Percentiles rank a stretch among this genome's conserved stretches.
phyloP scores from a whole-genome alignment of 768 basidiomycete genomes.

The Mycena albidolilacea region DNA sequence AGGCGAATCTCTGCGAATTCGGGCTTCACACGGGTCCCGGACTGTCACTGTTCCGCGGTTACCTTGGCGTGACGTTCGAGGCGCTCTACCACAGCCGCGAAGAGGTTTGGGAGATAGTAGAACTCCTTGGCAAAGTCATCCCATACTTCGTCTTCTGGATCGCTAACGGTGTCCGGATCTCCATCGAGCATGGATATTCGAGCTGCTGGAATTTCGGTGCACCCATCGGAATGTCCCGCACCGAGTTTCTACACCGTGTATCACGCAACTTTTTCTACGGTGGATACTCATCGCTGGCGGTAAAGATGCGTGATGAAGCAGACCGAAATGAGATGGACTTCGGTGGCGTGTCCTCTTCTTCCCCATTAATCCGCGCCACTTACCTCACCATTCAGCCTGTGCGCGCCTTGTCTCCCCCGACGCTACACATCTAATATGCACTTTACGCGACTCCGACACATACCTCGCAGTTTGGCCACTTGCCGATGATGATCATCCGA shows the following conservation, averaged over 20 bases:
- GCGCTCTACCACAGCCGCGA: too few relatives aligned
- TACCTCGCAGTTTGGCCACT: too few relatives aligned
- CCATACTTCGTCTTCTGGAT: background rate
- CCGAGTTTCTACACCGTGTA: background rate
- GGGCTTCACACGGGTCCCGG: background rate
- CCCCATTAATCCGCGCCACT: too few relatives aligned
- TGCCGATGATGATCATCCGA: too few relatives aligned
- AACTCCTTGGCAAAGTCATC: background rate
- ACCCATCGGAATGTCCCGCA: background rate
- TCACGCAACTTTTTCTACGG: background rate
- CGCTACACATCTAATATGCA: too few relatives aligned
- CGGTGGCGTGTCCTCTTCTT: background rate
- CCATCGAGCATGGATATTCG: background rate
- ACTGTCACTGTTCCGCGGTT: too few relatives aligned
- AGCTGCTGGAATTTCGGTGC: background rate
- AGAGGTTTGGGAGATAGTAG: too few relatives aligned
- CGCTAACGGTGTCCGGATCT: background rate
- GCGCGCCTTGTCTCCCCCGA: too few relatives aligned
- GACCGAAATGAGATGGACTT: background rate
- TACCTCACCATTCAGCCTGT: too few relatives aligned
- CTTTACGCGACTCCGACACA: too few relatives aligned
- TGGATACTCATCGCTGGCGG: background rate
- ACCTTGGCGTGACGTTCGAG: too few relatives aligned
- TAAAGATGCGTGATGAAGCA: background rate
- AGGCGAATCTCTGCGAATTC: background rate